These are phyloP conservation scores for Penicillium cosmopolitanum DNA, from an alignment of 495 filamentous ascomycete genomes.

Conservation along the genomic window DNA sequence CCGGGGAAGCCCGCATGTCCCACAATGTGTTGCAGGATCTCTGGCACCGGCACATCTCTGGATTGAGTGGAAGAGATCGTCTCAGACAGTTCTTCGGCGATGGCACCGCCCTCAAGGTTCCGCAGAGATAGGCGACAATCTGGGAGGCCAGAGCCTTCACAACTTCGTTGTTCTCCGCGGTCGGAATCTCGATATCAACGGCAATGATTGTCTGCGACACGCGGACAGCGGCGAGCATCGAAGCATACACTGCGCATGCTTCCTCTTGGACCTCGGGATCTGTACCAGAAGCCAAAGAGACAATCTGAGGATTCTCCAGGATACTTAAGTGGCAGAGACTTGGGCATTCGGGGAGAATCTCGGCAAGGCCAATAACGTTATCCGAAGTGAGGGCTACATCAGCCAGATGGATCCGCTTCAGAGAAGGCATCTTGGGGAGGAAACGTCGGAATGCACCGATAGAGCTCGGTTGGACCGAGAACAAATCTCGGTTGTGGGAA, in stretches of 20 bases:
- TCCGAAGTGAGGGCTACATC: constrained; percentile 86
- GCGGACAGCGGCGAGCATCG: constrained; percentile 83
- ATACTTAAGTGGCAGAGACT: constrained; percentile 85
- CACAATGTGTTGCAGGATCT: constrained; percentile 70
- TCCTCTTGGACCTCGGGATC: constrained; percentile 81
- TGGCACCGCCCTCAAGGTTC: constrained; percentile 74
- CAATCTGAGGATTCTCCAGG: constrained; percentile 77
- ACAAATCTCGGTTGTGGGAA: constrained; percentile 84
- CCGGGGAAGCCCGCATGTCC: constrained; percentile 51
- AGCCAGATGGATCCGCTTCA: constrained; percentile 85
- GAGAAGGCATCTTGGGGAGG: constrained; percentile 73
- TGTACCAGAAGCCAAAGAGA: constrained; percentile 66
- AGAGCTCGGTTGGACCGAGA: constrained; percentile 72
- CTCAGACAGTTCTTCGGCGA: constrained; percentile 49
- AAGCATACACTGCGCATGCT: constrained; percentile 91
- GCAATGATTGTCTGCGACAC: constrained; percentile 83
- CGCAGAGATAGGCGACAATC: constrained; percentile 87
- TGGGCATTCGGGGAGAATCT: constrained; percentile 85
- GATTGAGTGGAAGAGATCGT: constrained; percentile 36
- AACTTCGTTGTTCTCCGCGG: constrained; percentile 75
- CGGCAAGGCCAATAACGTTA: constrained; percentile 85
- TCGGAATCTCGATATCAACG: constrained; percentile 89
- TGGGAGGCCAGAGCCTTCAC: constrained; percentile 92
- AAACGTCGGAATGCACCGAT: constrained; percentile 78
- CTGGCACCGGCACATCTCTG: constrained; percentile 56